Evolutionary conservation across 768 basidiomycete species (phyloP).

Genomic region (Leccinum broughii): DNA sequence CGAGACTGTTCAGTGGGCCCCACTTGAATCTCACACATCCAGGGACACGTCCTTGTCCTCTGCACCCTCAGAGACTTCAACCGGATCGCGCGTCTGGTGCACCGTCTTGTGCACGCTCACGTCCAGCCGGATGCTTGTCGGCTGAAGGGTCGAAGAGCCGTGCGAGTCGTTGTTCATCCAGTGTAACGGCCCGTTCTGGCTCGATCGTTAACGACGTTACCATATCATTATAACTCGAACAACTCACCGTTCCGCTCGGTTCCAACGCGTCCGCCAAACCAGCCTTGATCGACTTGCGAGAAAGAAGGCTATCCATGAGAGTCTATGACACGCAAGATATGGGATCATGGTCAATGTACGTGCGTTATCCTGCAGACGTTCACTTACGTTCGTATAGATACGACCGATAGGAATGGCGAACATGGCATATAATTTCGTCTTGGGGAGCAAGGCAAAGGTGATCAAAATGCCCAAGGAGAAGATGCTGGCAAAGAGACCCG

Average conservation of each 20-base stretch:
- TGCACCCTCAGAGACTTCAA: neutral
- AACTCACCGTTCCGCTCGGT: neutral
- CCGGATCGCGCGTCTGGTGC: neutral
- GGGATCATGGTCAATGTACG: neutral
- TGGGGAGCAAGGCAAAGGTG: neutral
- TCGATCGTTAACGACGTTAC: neutral
- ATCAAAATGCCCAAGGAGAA: neutral
- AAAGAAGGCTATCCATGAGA: constrained; percentile 13
- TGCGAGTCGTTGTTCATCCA: neutral
- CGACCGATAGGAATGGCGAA: neutral
- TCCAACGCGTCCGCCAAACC: neutral
- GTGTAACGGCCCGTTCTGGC: constrained; percentile 1
- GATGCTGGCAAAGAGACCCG: neutral
- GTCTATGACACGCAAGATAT: constrained; percentile 3
- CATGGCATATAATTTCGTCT: neutral
- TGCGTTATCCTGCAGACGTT: neutral
- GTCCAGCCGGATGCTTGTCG: constrained; percentile 1
- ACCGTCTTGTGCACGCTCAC: neutral
- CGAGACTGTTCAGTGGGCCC: neutral
- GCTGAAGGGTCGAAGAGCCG: neutral
- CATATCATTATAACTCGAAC: neutral
- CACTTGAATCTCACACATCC: neutral
- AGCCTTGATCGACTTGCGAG: constrained; percentile 3
- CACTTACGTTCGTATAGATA: neutral
- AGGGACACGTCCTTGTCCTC: constrained; percentile 5